Evolutionary conservation across 2,329 filamentous ascomycete species (phyloP).

Genomic region (Aspergillus felis): DNA sequence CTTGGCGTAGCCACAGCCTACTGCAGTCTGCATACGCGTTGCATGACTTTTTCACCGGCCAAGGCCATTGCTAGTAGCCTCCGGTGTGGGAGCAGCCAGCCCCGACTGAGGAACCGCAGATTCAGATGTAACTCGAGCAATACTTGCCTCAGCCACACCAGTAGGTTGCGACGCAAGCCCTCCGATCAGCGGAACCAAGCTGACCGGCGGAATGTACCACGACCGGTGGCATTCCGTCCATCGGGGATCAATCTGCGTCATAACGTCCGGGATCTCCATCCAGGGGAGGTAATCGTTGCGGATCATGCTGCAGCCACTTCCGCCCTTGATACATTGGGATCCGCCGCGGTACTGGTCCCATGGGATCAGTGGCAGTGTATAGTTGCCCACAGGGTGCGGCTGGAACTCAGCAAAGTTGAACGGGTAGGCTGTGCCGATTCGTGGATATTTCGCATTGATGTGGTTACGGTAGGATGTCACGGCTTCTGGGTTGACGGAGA

Average conservation of each 20-base stretch:
- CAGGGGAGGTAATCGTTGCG: constrained; percentile 20
- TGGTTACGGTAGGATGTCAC: constrained; percentile 17
- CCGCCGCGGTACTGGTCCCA: constrained; percentile 20
- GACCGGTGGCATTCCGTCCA: constrained; percentile 15
- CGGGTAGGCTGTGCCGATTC: constrained; percentile 18
- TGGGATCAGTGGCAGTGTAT: constrained; percentile 16
- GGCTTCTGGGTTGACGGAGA: constrained; percentile 13
- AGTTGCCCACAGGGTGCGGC: constrained; percentile 15
- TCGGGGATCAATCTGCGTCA: constrained; percentile 11
- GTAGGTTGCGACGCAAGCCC: not conserved
- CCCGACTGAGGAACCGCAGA: constrained; percentile 1
- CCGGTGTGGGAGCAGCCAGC: constrained; percentile 1
- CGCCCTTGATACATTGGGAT: constrained; percentile 12
- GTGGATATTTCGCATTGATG: constrained; percentile 18
- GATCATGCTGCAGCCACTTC: constrained; percentile 14
- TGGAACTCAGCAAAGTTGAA: constrained; percentile 21
- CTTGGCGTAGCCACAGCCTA: no score
- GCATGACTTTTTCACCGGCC: no score
- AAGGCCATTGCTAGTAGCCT: not conserved
- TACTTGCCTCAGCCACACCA: not conserved
- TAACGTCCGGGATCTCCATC: constrained; percentile 17
- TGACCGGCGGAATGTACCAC: constrained; percentile 23
- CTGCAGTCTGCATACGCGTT: no score
- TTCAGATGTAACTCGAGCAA: not conserved
- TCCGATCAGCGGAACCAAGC: constrained; percentile 12